Base-by-base conservation (phyloP, 2,329 filamentous ascomycete species). In the Bimuria novae-zelandiae region DNA sequence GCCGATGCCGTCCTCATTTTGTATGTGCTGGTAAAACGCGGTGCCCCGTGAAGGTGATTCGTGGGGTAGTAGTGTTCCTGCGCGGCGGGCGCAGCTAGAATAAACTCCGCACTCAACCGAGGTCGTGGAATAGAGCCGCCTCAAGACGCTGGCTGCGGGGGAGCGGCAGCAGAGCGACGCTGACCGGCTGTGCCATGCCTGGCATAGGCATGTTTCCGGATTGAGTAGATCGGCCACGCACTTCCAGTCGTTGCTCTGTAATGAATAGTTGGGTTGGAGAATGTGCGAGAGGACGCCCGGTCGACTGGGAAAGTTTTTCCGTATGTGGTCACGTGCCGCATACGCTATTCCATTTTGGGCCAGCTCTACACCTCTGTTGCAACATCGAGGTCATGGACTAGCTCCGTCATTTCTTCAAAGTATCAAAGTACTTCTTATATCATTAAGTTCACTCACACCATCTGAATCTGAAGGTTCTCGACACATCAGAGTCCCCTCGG, bases 71-170 rank as follows among this genome's bases (percentile, higher is more conserved):
- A 48, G 53, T 60, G 55, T 54, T 58, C 40, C 54, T 59, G 60
- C 47, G 60, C 52, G 54, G 54, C 54, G 59, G 54, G 54, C 54
- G 59, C 61, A 64, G 65, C 63, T 71, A 64, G 60, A 61, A 55
- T 59, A 59, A 63, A 64, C 68, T 69, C 67, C 68, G 62, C 64
- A 65, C 44, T 68, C 66, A 72, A 58, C 70, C 70, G 70, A 72
- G 70, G 70, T 72, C 63, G 53, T 52, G 44, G 44, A 35, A 43
- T 46, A 47, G 43, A 51, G 48, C 49, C 49, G 53, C 40, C 27
- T 42, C 44, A 29, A 52, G 45, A 51, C 48, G 48, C 57, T 55
- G 46, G 32, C 44, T 52, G 49, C 55, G 50, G 54, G 32, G 54
- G 5, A 49, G 22, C 49, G 49, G 43, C 51, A 49, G 41, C 41